Percentiles rank a stretch among this genome's conserved stretches.
These are phyloP conservation scores for Hanseniaspora singularis DNA, from an alignment of 805 yeast genomes.

Conservation along the genomic window DNA sequence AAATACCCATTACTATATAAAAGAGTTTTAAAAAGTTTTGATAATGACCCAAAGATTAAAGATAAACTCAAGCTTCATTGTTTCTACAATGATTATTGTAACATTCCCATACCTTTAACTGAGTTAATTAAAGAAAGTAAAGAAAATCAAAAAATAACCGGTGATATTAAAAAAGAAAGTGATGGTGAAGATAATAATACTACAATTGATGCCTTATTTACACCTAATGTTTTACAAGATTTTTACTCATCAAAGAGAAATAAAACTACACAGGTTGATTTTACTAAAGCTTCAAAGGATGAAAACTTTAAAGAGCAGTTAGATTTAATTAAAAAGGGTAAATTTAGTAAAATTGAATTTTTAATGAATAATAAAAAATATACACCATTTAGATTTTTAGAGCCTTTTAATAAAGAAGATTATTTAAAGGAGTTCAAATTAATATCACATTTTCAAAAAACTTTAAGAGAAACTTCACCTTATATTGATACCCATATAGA, in stretches of 20 bases:
- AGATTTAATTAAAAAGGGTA: background rate
- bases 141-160: background rate
- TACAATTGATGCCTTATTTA: background rate
- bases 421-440: background rate
- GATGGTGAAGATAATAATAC: background rate
- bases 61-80: background rate
- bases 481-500: background rate
- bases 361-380: background rate
- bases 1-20: background rate
- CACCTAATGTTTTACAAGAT: background rate
- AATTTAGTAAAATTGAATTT: background rate
- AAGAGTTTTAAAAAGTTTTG: background rate
- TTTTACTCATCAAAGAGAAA: background rate
- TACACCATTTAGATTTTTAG: background rate
- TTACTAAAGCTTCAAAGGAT: background rate
- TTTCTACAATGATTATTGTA: background rate
- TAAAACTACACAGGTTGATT: background rate
- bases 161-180: background rate
- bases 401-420: background rate
- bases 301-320: background rate
- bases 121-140: background rate
- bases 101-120: background rate
- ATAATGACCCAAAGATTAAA: background rate
- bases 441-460: background rate
- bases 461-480: background rate